These are phyloP conservation scores for Tricholoma furcatifolium DNA, from an alignment of 768 basidiomycete species.

Conservation along the genomic window DNA sequence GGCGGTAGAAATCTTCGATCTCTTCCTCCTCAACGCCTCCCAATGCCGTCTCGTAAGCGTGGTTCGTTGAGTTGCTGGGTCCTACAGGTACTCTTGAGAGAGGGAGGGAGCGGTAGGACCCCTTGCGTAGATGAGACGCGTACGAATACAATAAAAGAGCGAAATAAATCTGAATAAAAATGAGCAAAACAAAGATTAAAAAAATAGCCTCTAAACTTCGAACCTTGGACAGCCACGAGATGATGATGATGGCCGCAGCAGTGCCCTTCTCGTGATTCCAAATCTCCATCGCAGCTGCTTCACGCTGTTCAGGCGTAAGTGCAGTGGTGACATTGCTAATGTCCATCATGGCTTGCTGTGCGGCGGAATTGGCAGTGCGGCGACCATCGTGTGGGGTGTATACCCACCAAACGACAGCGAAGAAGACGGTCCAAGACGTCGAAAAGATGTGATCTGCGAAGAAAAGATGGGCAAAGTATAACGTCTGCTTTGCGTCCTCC, in stretches of 20 bases:
- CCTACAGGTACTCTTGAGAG: constrained; percentile 42
- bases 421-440: constrained; percentile 90
- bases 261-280: constrained; percentile 91
- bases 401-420: constrained; percentile 88
- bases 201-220: constrained; percentile 18
- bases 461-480: constrained; percentile 91
- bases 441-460: constrained; percentile 88
- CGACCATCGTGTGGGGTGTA: constrained; percentile 91
- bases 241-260: constrained; percentile 71
- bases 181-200: constrained; percentile 4
- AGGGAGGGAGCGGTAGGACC: constrained; percentile 84
- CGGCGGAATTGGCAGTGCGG: constrained; percentile 76
- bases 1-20: constrained; percentile 65
- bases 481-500: constrained; percentile 85
- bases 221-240: constrained; percentile 91
- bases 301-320: constrained; percentile 66
- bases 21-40: constrained; percentile 57
- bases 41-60: constrained; percentile 38
- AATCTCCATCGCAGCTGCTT: constrained; percentile 70
- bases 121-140: constrained; percentile 87
- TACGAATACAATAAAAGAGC: constrained; percentile 89
- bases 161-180: constrained; percentile 78
- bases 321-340: constrained; percentile 49
- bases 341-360: constrained; percentile 84
- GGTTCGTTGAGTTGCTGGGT: constrained; percentile 28